Evolutionary conservation across 345 rosid species (phyloP), one percentile per base, ranked within the genome.

Genomic region (Eucalyptus tenuipes): DNA sequence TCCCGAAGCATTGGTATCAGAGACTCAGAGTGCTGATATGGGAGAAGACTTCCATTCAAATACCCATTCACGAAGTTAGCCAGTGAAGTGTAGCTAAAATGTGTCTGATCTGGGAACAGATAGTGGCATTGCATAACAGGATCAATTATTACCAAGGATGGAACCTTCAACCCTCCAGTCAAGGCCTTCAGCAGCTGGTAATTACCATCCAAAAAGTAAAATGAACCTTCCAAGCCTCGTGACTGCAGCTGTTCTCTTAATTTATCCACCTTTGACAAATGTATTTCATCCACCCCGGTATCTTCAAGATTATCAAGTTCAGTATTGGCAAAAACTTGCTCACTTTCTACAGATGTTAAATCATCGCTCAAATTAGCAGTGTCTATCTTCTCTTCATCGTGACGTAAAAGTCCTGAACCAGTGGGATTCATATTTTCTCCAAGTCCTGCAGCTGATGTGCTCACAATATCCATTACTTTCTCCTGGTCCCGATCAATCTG

Each of bases 161-260:
- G 99, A 90, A 96, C 92, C 90, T 90, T 93, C 87, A 92, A 91
- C 84, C 91, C 93, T 92, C 97, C 98, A 87, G 99, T 97, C 91
- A 97, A 89, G 86, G 94, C 89, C 87, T 90, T 91, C 85, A 96
- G 92, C 87, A 97, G 92, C 47, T 87, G 92, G 88, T 93, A 93
- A 92, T 97, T 95, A 89, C 95, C 98, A 91, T 97, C 99, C 91
- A 92, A 90, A 92, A 96, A 95, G 92, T 93, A 93, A 93, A 97
- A 97, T 75, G 96, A 92, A 89, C 96, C 97, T 55, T 59, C 90
- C 88, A 96, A 95, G 66, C 89, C 92, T 89, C 88, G 92, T 88
- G 90, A 85, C 24, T 90, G 89, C 86, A 49, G 91, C 75, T 91
- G 92, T 89, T 90, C 91, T 88, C 94, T 93, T 37, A 89, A 85